phyloP scores from a whole-genome alignment of 768 basidiomycete genomes.

The Kondoa subrosea region DNA sequence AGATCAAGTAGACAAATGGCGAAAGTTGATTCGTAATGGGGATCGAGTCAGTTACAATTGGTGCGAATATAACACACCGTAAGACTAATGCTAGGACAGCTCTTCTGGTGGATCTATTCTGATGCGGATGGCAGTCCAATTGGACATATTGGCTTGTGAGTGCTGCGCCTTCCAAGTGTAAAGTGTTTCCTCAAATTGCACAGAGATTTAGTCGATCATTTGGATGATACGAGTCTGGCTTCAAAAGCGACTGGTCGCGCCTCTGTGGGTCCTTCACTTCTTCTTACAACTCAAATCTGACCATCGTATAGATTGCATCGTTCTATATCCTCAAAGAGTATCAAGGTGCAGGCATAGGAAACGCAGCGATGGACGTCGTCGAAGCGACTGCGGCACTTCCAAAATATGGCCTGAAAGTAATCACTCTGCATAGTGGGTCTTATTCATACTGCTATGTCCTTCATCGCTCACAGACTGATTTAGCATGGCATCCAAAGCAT shows the following conservation, averaged over 20 bases:
- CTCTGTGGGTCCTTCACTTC: too few species aligned
- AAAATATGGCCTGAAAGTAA: background rate
- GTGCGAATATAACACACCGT: too few species aligned
- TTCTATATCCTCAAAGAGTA: background rate
- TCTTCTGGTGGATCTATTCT: background rate
- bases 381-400: background rate
- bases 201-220: background rate
- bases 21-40: background rate
- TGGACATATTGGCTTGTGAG: background rate
- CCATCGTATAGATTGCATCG: background rate
- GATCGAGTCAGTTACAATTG: background rate
- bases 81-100: background rate
- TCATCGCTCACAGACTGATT: background rate
- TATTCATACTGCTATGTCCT: too few species aligned
- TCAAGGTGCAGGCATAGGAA: background rate
- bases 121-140: background rate
- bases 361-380: background rate
- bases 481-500: background rate
- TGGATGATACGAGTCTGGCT: background rate
- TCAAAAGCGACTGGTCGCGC: background rate
- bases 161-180: background rate
- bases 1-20: background rate
- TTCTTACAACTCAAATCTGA: too few species aligned
- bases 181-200: background rate
- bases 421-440: background rate